These are phyloP conservation scores for Nakazawaea pomicola DNA, from an alignment of 805 yeast species.

Conservation along the genomic window DNA sequence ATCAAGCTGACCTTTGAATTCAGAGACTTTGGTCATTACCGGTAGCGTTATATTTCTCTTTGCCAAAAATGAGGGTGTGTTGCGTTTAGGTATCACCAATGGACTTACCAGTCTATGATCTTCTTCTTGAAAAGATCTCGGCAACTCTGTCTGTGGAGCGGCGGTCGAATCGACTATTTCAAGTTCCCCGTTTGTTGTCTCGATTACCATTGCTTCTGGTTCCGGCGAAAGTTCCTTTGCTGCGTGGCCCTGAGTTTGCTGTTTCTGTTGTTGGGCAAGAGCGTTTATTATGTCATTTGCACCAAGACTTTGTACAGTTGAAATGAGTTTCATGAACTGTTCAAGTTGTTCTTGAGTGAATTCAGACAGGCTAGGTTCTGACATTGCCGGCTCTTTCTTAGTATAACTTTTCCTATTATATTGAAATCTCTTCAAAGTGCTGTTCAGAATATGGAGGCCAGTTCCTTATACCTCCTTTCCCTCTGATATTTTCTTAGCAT, in stretches of 20 bases:
- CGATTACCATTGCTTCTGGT: too few species aligned
- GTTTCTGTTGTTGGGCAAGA: not conserved
- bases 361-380: not conserved
- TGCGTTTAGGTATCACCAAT: not conserved
- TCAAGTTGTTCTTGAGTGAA: slow-evolving; percentile 8
- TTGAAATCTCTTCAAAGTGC: too few species aligned
- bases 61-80: slow-evolving; percentile 6
- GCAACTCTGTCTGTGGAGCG: too few species aligned
- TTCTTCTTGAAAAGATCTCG: too few species aligned
- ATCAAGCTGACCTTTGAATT: not conserved
- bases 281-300: not conserved
- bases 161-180: too few species aligned
- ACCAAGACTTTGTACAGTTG: slow-evolving; percentile 9
- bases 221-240: too few species aligned
- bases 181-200: too few species aligned
- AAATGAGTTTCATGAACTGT: slow-evolving; percentile 5
- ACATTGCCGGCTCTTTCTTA: too few species aligned
- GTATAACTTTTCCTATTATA: too few species aligned
- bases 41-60: slow-evolving; percentile 8
- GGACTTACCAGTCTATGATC: not conserved
- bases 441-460: too few species aligned
- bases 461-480: not conserved
- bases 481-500: not conserved
- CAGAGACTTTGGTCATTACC: not conserved
- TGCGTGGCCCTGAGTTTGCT: too few species aligned